Evolutionary conservation across 208 protist species (phyloP).

Genomic region (Zelonia costaricensis): DNA sequence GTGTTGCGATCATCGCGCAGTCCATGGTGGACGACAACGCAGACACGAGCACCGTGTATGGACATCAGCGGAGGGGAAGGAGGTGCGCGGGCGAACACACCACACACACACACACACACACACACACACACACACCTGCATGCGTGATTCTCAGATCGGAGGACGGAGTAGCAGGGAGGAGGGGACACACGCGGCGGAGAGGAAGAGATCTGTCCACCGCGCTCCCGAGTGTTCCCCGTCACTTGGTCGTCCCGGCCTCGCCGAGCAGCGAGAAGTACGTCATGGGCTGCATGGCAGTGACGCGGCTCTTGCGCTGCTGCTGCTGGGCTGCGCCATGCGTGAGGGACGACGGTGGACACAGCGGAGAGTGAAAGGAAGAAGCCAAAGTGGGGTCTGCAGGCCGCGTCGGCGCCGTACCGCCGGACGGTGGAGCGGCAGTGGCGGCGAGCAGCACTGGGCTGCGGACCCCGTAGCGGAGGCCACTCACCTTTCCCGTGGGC

Average conservation of each 20-base stretch:
- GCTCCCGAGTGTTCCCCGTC: not conserved
- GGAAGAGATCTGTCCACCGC: not conserved
- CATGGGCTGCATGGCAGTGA: not conserved
- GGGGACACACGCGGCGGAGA: not conserved
- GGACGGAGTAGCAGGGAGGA: not conserved
- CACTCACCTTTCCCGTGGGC: not conserved
- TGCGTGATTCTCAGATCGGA: not conserved
- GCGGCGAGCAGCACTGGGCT: not conserved
- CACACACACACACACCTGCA: too few relatives aligned
- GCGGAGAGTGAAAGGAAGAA: too few relatives aligned
- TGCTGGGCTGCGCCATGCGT: too few relatives aligned
- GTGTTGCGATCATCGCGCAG: too few relatives aligned
- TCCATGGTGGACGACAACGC: too few relatives aligned
- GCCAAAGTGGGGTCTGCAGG: too few relatives aligned
- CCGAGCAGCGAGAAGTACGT: conserved; percentile 11
- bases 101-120: too few relatives aligned
- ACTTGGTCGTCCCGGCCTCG: conserved; percentile 14
- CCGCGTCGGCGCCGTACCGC: too few relatives aligned
- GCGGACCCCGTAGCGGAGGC: not conserved
- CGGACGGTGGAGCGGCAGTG: too few relatives aligned
- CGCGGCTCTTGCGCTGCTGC: not conserved
- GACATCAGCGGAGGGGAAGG: too few relatives aligned
- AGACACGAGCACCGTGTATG: too few relatives aligned
- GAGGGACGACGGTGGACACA: not conserved
- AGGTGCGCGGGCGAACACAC: too few relatives aligned